Percentiles rank a stretch among this genome's conserved stretches.
Conservation (phyloP, 2,329 filamentous ascomycete genomes). For the Cladosporium austrohemisphaericum region DNA sequence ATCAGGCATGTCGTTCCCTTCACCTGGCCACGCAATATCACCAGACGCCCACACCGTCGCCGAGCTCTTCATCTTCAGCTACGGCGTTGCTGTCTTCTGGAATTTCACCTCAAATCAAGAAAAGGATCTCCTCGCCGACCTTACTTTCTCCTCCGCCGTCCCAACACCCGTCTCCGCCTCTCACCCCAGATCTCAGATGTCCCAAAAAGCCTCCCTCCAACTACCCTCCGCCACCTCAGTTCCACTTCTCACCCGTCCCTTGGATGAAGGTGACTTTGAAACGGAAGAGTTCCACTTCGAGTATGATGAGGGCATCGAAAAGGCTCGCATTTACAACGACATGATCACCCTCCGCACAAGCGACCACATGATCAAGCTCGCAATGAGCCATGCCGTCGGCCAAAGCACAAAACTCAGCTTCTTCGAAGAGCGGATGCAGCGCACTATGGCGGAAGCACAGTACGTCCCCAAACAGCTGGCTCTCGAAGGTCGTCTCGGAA, state of each 20-base stretch:
- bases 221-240: constrained; percentile 38
- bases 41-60: constrained; percentile 75
- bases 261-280: constrained; percentile 88
- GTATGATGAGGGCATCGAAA: constrained; percentile 80
- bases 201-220: constrained; percentile 21
- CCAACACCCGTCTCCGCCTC: constrained; percentile 4
- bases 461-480: constrained; percentile 86
- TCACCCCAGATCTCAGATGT: constrained; percentile 17
- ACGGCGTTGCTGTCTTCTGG: constrained; percentile 98
- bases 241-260: constrained; percentile 71
- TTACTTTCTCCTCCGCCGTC: constrained; percentile 68
- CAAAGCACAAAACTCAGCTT: constrained; percentile 95
- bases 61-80: constrained; percentile 96
- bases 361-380: constrained; percentile 98
- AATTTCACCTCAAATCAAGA: constrained; percentile 96
- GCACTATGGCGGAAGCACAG: constrained; percentile 90
- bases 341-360: constrained; percentile 96
- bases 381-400: constrained; percentile 94
- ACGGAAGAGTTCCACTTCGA: constrained; percentile 99
- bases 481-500: constrained; percentile 82
- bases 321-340: constrained; percentile 93
- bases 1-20: constrained; percentile 42
- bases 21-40: constrained; percentile 52
- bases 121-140: constrained; percentile 90
- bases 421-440: constrained; percentile 93